Evolutionary conservation across 306 rosid genomes (phyloP).

Genomic region (Myrica gale): DNA sequence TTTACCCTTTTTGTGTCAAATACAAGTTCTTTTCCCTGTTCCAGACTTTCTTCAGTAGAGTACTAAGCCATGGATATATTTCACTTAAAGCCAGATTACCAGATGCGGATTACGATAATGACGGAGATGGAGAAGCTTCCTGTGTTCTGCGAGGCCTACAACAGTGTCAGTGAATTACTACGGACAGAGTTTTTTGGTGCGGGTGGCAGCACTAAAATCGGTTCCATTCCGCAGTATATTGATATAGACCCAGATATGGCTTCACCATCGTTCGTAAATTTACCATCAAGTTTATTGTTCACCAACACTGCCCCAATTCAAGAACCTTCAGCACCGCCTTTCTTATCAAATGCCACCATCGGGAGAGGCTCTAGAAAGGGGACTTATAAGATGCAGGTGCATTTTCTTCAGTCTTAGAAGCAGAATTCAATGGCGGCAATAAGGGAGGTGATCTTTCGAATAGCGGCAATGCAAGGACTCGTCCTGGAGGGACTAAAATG

Average conservation of each 20-base stretch:
- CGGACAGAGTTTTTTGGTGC: constrained; percentile 22
- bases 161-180: constrained; percentile 22
- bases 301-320: constrained; percentile 20
- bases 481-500: constrained; percentile 86
- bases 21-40: not conserved
- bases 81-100: constrained; percentile 52
- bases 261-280: constrained; percentile 27
- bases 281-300: constrained; percentile 41
- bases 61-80: constrained; percentile 38
- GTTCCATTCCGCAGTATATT: constrained; percentile 34
- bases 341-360: not conserved
- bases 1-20: too few relatives aligned
- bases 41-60: not conserved
- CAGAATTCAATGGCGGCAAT: constrained; percentile 72
- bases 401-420: constrained; percentile 25
- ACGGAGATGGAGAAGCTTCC: constrained; percentile 64
- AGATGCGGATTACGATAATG: constrained; percentile 62
- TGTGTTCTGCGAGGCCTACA: constrained; percentile 40
- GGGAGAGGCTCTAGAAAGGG: constrained; percentile 7
- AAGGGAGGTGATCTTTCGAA: constrained; percentile 94
- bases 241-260: constrained; percentile 20
- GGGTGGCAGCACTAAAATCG: constrained; percentile 3
- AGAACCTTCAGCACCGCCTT: constrained; percentile 5
- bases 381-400: not conserved
- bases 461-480: constrained; percentile 86